Conservation (phyloP, 1,284 basidiomycete species). For the Fistulinella cinereoalba region DNA sequence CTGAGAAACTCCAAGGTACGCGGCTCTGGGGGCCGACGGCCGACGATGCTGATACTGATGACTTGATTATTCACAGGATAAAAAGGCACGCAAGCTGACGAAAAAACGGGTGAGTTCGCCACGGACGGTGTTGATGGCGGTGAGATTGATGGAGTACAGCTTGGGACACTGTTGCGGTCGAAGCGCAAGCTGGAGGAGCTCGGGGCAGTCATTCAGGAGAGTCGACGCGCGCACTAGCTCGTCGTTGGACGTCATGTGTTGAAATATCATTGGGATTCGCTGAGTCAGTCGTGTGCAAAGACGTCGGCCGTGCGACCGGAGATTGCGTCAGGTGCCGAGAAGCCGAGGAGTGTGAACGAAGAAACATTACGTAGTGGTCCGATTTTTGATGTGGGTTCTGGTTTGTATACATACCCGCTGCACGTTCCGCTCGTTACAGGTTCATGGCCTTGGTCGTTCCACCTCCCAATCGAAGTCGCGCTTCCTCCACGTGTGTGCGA, state of each 20-base stretch:
- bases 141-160: constrained; percentile 43
- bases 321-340: constrained; percentile 12
- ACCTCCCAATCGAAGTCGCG: constrained; percentile 47
- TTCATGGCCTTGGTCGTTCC: constrained; percentile 32
- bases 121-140: neutral
- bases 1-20: constrained; percentile 97
- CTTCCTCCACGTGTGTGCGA: constrained; percentile 60
- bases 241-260: too few species aligned
- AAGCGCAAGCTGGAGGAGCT: constrained; percentile 98
- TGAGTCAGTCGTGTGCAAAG: constrained; percentile 21
- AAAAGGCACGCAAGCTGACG: constrained; percentile 96
- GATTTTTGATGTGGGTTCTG: constrained; percentile 21
- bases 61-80: constrained; percentile 72
- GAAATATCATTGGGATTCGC: too few species aligned
- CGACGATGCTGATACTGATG: constrained; percentile 1
- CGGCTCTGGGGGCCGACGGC: neutral
- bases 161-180: constrained; percentile 93
- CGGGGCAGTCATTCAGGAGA: constrained; percentile 86
- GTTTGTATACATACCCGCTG: too few species aligned
- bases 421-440: too few species aligned
- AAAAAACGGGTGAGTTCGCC: constrained; percentile 86
- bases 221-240: constrained; percentile 69
- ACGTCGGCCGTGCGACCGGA: too few species aligned
- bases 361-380: constrained; percentile 24
- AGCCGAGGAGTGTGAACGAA: constrained; percentile 17